Evolutionary conservation across 306 rosid genomes (phyloP).

Genomic region (Cucurbita moschata): DNA sequence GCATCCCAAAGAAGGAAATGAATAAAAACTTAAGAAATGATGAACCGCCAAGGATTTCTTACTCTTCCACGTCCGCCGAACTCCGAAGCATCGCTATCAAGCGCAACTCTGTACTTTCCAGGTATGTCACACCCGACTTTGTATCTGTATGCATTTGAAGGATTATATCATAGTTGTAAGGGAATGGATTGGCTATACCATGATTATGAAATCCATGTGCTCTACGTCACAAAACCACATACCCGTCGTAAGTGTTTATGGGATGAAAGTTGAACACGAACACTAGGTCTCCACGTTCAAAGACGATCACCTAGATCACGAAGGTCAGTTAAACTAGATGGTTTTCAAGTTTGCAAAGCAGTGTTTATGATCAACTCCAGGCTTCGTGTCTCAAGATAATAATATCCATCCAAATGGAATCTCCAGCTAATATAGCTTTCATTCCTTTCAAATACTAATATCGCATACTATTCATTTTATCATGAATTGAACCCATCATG

Average conservation of each 20-base stretch:
- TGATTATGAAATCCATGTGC: background rate
- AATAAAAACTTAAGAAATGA: background rate
- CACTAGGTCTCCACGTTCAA: constrained; percentile 88
- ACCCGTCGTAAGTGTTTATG: constrained; percentile 69
- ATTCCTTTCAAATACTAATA: background rate
- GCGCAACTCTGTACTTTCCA: constrained; percentile 90
- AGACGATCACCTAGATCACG: constrained; percentile 59
- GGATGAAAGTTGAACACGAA: constrained; percentile 94
- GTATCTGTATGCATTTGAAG: constrained; percentile 35
- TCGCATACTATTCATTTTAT: background rate
- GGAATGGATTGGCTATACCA: background rate
- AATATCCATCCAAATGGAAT: background rate
- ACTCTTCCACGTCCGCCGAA: constrained; percentile 96
- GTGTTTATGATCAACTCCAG: background rate
- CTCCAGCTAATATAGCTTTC: background rate
- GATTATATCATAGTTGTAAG: background rate
- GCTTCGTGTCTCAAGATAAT: background rate
- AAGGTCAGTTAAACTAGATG: background rate
- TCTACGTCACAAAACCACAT: constrained; percentile 10
- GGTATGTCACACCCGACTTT: constrained; percentile 97
- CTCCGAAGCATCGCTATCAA: constrained; percentile 70
- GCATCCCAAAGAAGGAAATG: background rate
- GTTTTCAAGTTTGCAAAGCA: background rate
- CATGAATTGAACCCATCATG: background rate
- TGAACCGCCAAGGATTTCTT: constrained; percentile 23